These are phyloP conservation scores for Tricholoma matsutake DNA, from an alignment of 768 basidiomycete genomes.

Conservation along the genomic window DNA sequence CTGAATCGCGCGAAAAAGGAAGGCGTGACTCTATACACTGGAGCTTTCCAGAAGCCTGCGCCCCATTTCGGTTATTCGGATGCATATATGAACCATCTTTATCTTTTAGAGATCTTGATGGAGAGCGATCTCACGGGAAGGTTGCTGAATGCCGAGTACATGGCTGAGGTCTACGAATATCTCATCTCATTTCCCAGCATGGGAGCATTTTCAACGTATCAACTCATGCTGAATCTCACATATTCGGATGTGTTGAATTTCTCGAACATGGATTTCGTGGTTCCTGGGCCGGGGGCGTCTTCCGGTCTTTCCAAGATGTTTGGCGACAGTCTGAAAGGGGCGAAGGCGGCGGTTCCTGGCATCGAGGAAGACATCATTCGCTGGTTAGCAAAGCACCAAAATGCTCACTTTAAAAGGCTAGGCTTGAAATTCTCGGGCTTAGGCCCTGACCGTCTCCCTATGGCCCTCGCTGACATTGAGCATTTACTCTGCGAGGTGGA, in stretches of 20 bases:
- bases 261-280: slow-evolving; percentile 65
- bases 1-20: slow-evolving; percentile 38
- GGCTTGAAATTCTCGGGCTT: slow-evolving; percentile 51
- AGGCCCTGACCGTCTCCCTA: slow-evolving; percentile 45
- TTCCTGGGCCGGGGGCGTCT: slow-evolving; percentile 62
- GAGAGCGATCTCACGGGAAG: slow-evolving; percentile 46
- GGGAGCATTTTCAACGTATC: slow-evolving; percentile 73
- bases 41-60: slow-evolving; percentile 70
- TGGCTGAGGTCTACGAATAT: slow-evolving; percentile 63
- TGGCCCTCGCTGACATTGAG: slow-evolving; percentile 71
- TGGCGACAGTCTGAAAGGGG: slow-evolving; percentile 34
- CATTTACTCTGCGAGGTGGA: slow-evolving; percentile 79
- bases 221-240: slow-evolving; percentile 58
- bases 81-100: slow-evolving; percentile 60
- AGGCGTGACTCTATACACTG: slow-evolving; percentile 56
- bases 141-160: slow-evolving; percentile 46
- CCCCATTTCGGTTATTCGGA: slow-evolving; percentile 48
- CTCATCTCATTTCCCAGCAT: slow-evolving; percentile 62
- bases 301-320: slow-evolving; percentile 73
- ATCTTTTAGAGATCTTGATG: slow-evolving; percentile 59
- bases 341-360: slow-evolving; percentile 25
- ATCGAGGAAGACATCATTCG: slow-evolving; percentile 59
- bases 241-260: slow-evolving; percentile 60
- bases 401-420: slow-evolving; percentile 57
- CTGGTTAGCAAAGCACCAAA: slow-evolving; percentile 60